Evolutionary conservation across 768 basidiomycete genomes (phyloP).

Genomic region (Leccinum broughii): DNA sequence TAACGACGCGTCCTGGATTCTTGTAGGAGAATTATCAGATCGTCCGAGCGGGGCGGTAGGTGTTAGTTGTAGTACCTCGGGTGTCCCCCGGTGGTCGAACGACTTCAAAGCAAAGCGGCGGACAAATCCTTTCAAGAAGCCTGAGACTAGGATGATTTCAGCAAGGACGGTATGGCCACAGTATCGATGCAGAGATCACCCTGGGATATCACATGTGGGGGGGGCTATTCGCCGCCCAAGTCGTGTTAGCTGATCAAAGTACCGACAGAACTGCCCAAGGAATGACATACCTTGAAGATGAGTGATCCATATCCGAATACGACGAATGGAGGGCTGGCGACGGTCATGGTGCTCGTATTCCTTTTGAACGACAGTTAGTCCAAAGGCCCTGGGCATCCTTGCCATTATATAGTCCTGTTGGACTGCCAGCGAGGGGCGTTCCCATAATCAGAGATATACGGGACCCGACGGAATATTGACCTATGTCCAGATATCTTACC

Average conservation of each 20-base stretch:
- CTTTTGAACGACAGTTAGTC: neutral
- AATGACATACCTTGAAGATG: conserved; percentile 71
- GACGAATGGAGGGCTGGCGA: conserved; percentile 44
- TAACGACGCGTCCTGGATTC: conserved; percentile 88
- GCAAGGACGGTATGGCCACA: neutral
- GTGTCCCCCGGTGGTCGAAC: conserved; percentile 90
- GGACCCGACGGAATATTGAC: neutral
- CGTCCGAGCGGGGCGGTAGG: conserved; percentile 61
- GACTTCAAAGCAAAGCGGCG: conserved; percentile 88
- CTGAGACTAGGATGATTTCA: conserved; percentile 48
- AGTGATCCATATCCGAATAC: conserved; percentile 93
- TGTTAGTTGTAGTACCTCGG: conserved; percentile 49
- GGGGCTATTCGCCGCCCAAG: conserved; percentile 51
- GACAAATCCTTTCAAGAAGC: conserved; percentile 88
- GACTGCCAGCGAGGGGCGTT: neutral
- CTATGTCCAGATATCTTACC: neutral
- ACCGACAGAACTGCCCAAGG: neutral
- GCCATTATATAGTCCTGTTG: conserved; percentile 6
- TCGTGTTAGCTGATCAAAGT: neutral
- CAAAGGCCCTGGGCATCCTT: neutral
- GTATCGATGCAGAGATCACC: conserved; percentile 39
- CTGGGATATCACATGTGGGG: conserved; percentile 73
- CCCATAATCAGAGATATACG: neutral
- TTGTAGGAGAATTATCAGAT: conserved; percentile 58
- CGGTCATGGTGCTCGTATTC: conserved; percentile 6